Evolutionary conservation across 441 rosid species (phyloP).

Genomic region (Adansonia rubrostipa): DNA sequence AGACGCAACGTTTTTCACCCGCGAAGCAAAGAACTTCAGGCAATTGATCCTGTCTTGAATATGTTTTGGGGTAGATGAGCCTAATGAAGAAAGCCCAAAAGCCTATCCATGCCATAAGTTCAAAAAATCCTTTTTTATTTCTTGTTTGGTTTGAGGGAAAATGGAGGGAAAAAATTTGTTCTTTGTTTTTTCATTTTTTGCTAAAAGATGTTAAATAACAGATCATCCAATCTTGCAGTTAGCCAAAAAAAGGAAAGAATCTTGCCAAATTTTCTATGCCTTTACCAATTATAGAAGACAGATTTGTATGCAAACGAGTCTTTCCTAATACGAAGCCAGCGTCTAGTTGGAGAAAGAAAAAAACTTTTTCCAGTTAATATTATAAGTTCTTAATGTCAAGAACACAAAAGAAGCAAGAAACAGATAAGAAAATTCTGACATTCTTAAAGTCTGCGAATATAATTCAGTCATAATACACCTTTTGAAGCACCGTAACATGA

Average conservation of each 20-base stretch:
- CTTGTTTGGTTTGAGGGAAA: neutral
- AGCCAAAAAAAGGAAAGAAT: neutral
- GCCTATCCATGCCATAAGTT: neutral
- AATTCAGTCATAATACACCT: neutral
- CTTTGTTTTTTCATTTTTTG: no score
- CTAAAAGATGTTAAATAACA: neutral
- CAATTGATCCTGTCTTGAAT: no score
- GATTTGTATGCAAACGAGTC: neutral
- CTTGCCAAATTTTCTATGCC: neutral
- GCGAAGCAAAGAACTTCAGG: no score
- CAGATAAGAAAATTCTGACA: neutral
- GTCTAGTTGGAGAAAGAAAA: neutral
- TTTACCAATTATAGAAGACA: neutral
- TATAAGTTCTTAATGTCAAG: constrained; percentile 25
- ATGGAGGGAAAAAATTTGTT: neutral
- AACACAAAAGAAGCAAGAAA: neutral
- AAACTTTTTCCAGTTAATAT: no score
- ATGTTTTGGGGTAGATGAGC: no score
- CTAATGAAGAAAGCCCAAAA: neutral
- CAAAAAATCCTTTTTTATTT: no score
- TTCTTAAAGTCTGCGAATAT: neutral
- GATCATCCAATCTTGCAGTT: neutral
- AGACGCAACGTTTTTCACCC: no score
- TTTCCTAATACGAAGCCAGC: neutral
- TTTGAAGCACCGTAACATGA: constrained; percentile 29